Conservation (phyloP, 768 basidiomycete genomes). For the Infundibulicybe gibba region DNA sequence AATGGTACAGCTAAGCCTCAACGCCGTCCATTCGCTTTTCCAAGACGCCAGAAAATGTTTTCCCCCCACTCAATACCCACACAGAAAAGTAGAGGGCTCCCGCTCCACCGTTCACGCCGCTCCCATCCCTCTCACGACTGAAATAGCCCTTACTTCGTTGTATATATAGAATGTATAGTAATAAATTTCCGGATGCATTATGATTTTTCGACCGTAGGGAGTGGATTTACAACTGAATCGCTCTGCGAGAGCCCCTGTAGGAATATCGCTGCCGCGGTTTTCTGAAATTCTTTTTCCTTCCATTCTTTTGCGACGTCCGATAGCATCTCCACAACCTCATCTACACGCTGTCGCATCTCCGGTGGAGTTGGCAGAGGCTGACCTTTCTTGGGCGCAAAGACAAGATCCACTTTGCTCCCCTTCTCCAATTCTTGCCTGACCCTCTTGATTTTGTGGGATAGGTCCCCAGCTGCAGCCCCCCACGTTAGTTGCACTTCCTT, state of each 20-base stretch:
- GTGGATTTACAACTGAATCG: not conserved
- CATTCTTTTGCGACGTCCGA: constrained; percentile 52
- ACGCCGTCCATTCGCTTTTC: constrained; percentile 10
- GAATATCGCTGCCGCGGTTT: constrained; percentile 34
- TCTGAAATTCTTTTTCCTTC: constrained; percentile 38
- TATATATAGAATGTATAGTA: too few species aligned
- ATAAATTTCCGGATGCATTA: too few species aligned
- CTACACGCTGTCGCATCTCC: constrained; percentile 42
- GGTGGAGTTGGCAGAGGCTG: constrained; percentile 26
- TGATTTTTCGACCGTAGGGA: too few species aligned
- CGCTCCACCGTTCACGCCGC: not conserved
- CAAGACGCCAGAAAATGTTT: not conserved
- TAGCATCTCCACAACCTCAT: constrained; percentile 37
- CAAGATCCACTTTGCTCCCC: constrained; percentile 54
- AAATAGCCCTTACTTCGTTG: not conserved
- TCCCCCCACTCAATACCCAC: not conserved
- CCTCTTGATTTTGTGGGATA: constrained; percentile 63
- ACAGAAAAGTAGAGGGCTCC: not conserved
- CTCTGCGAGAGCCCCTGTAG: constrained; percentile 33
- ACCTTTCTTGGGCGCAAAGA: constrained; percentile 47
- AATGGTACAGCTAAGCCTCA: constrained; percentile 1
- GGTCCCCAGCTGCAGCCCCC: constrained; percentile 55
- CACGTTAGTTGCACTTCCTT: constrained; percentile 79
- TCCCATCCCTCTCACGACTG: not conserved
- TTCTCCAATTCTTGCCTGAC: constrained; percentile 54